Evolutionary conservation across 2,329 filamentous ascomycete genomes (phyloP), one percentile per base, ranked within the genome.

Genomic region (Lecanicillium sp.): DNA sequence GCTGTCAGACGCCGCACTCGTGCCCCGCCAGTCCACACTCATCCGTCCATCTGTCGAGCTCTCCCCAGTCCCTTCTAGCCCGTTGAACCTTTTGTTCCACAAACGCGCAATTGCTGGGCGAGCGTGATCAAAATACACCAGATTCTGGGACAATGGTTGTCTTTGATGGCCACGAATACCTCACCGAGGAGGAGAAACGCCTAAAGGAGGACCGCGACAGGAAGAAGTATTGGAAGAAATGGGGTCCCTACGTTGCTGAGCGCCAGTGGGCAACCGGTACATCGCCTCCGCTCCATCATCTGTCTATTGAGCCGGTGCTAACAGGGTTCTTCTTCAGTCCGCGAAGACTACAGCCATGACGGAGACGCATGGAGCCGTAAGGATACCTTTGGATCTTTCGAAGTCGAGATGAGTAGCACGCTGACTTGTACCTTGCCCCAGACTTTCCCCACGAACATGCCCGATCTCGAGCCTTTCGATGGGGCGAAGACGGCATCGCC

Each of bases 401-500:
- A n/a, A n/a, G n/a, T n/a, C n/a, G n/a, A n/a, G n/a, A n/a, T n/a
- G n/a, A 16, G 28, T 33, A 9, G 34, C 34, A 16, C 39, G 42
- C 59, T 65, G 44, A 62, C 39, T 29, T 40, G 27, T 29, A 27
- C 35, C 30, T 30, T 42, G 46, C 43, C 35, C n/a, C 36, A 94
- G 86, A 95, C 67, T 96, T 96, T 59, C 83, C 87, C 19, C 88
- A 96, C 64, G 88, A 95, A 45, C 82, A 95, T 63, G 85, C 92
- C 39, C 78, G 88, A 51, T 89, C 85, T 43, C 79, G 90, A 62
- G 78, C 87, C 45, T 96, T 89, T 60, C 78, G 90, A 54, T 96
- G 90, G 90, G 90, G 90, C 45, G 90, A 96, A 58, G 90, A 96
- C 58, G 90, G 90, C 46, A 96, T 96, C 63, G 88, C 90, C 41